Base-by-base conservation (phyloP, 495 filamentous ascomycete genomes). In the Trichoderma asperelloides region DNA sequence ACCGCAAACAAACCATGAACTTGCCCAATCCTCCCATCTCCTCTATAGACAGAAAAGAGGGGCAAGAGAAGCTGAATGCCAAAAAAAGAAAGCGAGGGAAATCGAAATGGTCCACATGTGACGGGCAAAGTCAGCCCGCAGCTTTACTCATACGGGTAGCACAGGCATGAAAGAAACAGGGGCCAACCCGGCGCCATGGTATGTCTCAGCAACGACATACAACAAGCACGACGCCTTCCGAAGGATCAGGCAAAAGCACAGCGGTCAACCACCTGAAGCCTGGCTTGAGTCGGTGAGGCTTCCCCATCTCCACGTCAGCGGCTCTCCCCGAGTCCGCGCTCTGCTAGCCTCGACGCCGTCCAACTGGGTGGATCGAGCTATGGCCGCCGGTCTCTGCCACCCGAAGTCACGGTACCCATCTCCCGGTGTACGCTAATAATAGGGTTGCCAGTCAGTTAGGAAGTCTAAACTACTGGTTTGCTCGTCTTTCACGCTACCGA, bases 321-420 rank as follows among this genome's bases (percentile, higher is more conserved):
- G 55, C 55, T 60, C 23, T 28, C 55, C 55, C 55, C 55, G 55
- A 30, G 55, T 60, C 55, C 55, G 55, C 55, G 55, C 16, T 12
- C 12, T 28, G 23, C n/a, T 60, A 60, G 55, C 25, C 55, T 60
- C 55, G 16, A 60, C 55, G 55, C 55, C 55, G 27, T 60, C 49
- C 55, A 18, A 15, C 55, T 28, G 9, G 55, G 25, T 30, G 55
- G 55, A 60, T 28, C 55, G 27, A 25, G 11, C 55, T 30, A 60
- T 60, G 9, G 27, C 23, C 27, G 55, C 27, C 55, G 12, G 55
- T 60, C 55, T 60, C 55, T 60, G 16, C 23, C 27, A 28, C 55
- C 55, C 55, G 55, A 30, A 28, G 55, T 60, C 55, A 60, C 55
- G 55, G 55, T 60, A 30, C 55, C 55, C 55, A 60, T 60, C 55